Percentiles rank a stretch among this genome's conserved stretches.
These are phyloP conservation scores for Colletotrichum sp. DNA, from an alignment of 2,329 filamentous ascomycete species.

Conservation along the genomic window DNA sequence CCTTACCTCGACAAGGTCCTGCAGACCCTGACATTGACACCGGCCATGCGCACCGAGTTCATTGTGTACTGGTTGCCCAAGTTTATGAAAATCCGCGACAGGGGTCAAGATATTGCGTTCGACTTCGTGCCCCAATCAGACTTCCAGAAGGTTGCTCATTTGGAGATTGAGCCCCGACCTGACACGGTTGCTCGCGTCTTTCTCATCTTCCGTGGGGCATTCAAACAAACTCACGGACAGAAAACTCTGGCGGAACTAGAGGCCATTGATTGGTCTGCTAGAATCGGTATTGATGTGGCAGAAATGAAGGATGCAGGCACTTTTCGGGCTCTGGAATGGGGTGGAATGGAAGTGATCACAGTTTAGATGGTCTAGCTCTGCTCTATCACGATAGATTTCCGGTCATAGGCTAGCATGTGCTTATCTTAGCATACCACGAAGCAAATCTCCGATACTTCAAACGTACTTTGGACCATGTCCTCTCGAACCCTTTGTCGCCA, in stretches of 20 bases:
- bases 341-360: not conserved
- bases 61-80: conserved; percentile 19
- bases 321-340: not conserved
- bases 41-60: conserved; percentile 21
- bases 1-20: conserved; percentile 11
- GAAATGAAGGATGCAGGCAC: not conserved
- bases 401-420: not conserved
- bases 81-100: not conserved
- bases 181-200: not conserved
- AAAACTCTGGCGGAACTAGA: not conserved
- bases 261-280: not conserved
- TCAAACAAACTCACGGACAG: not conserved
- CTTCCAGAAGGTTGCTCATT: not conserved
- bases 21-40: not conserved
- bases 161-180: not conserved
- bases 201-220: not conserved
- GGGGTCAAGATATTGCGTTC: not conserved
- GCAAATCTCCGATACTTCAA: not conserved
- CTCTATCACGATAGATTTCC: not conserved
- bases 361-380: not conserved
- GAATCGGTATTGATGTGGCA: not conserved
- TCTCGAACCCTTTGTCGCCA: not conserved
- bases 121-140: conserved; percentile 16
- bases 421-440: not conserved
- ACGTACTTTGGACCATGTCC: not conserved